Conservation (phyloP, 2,329 filamentous ascomycete species). For the Plenodomus tracheiphilus region DNA sequence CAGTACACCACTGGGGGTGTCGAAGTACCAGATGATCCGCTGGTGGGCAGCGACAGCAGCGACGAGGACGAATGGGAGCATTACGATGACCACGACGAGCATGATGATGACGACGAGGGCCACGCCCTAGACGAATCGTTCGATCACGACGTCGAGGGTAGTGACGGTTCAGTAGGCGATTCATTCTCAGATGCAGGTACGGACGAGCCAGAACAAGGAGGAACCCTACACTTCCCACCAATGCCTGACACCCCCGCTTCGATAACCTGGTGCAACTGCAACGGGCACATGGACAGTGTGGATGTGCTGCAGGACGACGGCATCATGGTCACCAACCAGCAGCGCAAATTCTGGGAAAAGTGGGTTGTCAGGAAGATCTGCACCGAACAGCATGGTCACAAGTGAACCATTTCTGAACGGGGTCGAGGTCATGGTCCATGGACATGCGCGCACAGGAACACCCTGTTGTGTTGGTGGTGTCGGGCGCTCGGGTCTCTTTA, state of each 20-base stretch:
- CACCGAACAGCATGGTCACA: constrained; percentile 46
- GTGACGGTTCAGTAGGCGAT: constrained; percentile 37
- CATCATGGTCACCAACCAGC: constrained; percentile 49
- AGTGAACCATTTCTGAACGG: constrained; percentile 22
- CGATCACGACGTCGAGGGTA: constrained; percentile 38
- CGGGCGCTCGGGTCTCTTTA: neutral
- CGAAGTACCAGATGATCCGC: constrained; percentile 53
- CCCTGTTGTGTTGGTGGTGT: constrained; percentile 2
- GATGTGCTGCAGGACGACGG: constrained; percentile 56
- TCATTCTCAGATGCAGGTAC: constrained; percentile 40
- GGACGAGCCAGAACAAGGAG: constrained; percentile 44
- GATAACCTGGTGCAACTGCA: constrained; percentile 52
- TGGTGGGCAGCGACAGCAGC: constrained; percentile 50
- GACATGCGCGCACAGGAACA: constrained; percentile 1
- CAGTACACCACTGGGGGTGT: constrained; percentile 48
- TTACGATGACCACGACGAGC: constrained; percentile 35
- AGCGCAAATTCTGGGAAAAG: constrained; percentile 60
- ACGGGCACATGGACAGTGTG: constrained; percentile 45
- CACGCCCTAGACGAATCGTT: constrained; percentile 23
- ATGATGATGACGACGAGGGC: constrained; percentile 20
- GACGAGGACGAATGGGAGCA: constrained; percentile 41
- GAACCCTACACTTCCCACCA: constrained; percentile 51
- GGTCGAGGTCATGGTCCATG: neutral
- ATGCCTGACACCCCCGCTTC: constrained; percentile 52
- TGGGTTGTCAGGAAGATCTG: constrained; percentile 56